Percentiles rank a stretch among this genome's conserved stretches.
phyloP scores from a whole-genome alignment of 768 basidiomycete genomes.

The Termitomyces sp. region DNA sequence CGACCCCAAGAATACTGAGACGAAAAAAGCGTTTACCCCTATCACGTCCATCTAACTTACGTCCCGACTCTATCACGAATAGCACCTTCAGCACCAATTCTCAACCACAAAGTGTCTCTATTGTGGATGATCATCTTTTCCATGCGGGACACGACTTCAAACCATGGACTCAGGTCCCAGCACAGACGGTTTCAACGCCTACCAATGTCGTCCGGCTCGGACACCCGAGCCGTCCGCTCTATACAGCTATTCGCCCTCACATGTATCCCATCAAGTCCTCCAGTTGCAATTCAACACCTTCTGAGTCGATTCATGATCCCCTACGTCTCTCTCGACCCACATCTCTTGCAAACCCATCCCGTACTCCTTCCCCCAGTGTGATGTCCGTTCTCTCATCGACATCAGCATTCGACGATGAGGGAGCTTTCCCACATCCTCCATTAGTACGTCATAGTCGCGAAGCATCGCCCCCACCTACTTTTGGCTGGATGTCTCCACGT shows the following conservation, averaged over 20 bases:
- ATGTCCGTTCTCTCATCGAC: constrained; percentile 14
- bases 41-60: constrained; percentile 24
- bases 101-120: constrained; percentile 1
- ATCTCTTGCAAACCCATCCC: constrained; percentile 12
- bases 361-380: constrained; percentile 14
- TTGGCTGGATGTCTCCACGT: constrained; percentile 11
- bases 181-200: constrained; percentile 22
- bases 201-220: constrained; percentile 37
- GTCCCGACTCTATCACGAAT: constrained; percentile 22
- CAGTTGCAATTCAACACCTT: not conserved
- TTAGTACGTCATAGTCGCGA: not conserved
- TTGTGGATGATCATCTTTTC: constrained; percentile 11
- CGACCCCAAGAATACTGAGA: constrained; percentile 29
- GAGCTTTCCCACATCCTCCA: not conserved
- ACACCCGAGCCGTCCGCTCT: constrained; percentile 51
- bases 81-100: not conserved
- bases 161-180: constrained; percentile 8
- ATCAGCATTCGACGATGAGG: constrained; percentile 8
- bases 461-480: constrained; percentile 21
- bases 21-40: constrained; percentile 34
- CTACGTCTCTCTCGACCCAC: constrained; percentile 2
- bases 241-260: constrained; percentile 44
- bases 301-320: not conserved
- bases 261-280: constrained; percentile 6
- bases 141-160: not conserved